Percentiles rank a stretch among this genome's conserved stretches.
Conservation (phyloP, 2,329 filamentous ascomycete species). For the Cercospora sp. region DNA sequence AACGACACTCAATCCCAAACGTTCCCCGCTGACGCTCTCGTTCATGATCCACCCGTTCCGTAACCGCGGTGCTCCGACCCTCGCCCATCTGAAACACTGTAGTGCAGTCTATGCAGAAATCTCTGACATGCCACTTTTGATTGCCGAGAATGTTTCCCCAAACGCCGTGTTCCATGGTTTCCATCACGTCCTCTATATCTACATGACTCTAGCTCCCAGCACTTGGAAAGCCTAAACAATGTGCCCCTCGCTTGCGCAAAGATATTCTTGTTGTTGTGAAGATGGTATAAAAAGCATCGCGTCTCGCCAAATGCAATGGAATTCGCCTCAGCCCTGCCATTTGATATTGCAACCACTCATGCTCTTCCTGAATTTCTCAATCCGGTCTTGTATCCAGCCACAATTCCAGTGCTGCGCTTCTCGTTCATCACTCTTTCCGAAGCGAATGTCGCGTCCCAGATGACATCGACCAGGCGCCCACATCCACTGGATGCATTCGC, state of each 20-base stretch:
- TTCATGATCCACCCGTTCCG: not conserved
- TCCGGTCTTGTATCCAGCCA: slow-evolving; percentile 37
- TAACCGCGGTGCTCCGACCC: not conserved
- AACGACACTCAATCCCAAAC: not conserved
- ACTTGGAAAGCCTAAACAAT: not conserved
- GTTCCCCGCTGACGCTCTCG: not conserved
- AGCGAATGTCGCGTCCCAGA: slow-evolving; percentile 35
- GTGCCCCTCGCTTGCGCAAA: not conserved
- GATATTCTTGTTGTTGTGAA: not conserved
- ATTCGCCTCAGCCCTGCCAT: slow-evolving; percentile 23
- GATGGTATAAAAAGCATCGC: no score
- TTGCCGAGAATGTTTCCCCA: not conserved
- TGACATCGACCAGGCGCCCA: slow-evolving; percentile 38
- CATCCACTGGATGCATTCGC: slow-evolving; percentile 41
- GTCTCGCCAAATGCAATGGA: not conserved
- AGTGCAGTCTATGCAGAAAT: not conserved
- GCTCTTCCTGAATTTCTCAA: slow-evolving; percentile 29
- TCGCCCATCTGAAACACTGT: not conserved
- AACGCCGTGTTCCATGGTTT: not conserved
- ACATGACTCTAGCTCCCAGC: not conserved
- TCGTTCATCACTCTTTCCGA: slow-evolving; percentile 38
- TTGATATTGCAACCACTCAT: slow-evolving; percentile 29
- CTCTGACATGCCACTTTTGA: not conserved
- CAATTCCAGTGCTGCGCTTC: slow-evolving; percentile 35
- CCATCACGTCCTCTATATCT: not conserved